Conservation (phyloP, 2,329 filamentous ascomycete species). For the Aspergillus sojae region DNA sequence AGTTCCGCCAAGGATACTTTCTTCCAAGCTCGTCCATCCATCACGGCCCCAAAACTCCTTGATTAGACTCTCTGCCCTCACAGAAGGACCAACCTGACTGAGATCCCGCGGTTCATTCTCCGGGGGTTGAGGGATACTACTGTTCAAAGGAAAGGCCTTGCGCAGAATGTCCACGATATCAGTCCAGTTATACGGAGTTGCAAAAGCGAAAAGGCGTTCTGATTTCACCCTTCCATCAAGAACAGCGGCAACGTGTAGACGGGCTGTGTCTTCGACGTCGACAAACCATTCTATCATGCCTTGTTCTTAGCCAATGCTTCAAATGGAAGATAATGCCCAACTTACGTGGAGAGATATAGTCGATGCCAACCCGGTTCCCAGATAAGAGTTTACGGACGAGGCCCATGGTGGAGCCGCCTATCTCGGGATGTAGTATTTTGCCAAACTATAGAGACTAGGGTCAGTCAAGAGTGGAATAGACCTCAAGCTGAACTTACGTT, state of each 20-base stretch:
- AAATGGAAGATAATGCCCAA: background rate
- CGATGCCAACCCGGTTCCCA: constrained; percentile 7
- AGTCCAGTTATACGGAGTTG: constrained; percentile 51
- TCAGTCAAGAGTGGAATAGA: background rate
- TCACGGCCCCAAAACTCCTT: background rate
- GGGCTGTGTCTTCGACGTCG: constrained; percentile 52
- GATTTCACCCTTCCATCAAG: constrained; percentile 48
- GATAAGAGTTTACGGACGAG: constrained; percentile 4
- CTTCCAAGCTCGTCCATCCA: background rate
- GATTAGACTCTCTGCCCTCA: background rate
- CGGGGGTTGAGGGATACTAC: background rate
- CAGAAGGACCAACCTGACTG: background rate
- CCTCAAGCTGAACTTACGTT: constrained; percentile 24
- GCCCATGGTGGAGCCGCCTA: background rate
- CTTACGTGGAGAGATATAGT: constrained; percentile 19
- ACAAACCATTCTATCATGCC: constrained; percentile 45
- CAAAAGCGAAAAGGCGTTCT: constrained; percentile 59
- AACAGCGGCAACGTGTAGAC: constrained; percentile 56
- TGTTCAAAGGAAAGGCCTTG: background rate
- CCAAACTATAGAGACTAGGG: background rate
- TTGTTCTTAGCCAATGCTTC: background rate
- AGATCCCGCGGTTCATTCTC: background rate
- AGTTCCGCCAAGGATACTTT: background rate
- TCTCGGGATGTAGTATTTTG: constrained; percentile 1
- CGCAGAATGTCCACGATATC: constrained; percentile 16